Evolutionary conservation across 2,329 filamentous ascomycete species (phyloP).

Genomic region (Colletotrichum tofieldiae): DNA sequence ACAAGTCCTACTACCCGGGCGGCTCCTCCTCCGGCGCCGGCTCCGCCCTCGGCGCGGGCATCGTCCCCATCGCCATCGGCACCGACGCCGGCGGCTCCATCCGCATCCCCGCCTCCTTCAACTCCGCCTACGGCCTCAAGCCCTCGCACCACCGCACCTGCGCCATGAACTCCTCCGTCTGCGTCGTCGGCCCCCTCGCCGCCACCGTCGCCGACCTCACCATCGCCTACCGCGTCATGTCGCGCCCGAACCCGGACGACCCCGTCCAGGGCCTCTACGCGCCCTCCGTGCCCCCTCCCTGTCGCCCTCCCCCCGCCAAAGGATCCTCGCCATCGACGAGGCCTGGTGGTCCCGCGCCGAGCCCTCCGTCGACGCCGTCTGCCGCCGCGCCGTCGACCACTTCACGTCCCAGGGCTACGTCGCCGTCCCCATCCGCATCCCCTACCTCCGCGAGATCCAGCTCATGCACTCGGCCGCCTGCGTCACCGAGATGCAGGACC

Average conservation of each 20-base stretch:
- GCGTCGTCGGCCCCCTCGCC: constrained; percentile 82
- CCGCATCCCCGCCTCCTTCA: constrained; percentile 82
- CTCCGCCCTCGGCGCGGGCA: constrained; percentile 78
- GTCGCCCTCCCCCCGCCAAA: constrained; percentile 33
- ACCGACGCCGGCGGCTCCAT: constrained; percentile 83
- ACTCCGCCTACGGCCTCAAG: constrained; percentile 87
- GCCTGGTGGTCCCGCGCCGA: constrained; percentile 68
- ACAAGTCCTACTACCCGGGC: constrained; percentile 82
- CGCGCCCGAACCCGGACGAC: constrained; percentile 75
- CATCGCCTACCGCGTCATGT: constrained; percentile 86
- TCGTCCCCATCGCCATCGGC: constrained; percentile 83
- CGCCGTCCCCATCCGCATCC: constrained; percentile 74
- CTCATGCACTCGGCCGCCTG: constrained; percentile 84
- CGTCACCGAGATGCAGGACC: constrained; percentile 75
- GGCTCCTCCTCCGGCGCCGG: constrained; percentile 85
- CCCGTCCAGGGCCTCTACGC: constrained; percentile 75
- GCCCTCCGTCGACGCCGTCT: constrained; percentile 72
- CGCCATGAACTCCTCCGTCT: constrained; percentile 67
- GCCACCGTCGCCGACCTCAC: constrained; percentile 83
- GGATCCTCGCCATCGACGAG: constrained; percentile 80
- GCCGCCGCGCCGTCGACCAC: constrained; percentile 74
- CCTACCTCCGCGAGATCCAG: constrained; percentile 79
- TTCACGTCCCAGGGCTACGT: constrained; percentile 67
- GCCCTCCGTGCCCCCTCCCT: constrained; percentile 63
- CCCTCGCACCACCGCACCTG: constrained; percentile 80